These are phyloP conservation scores for Trifolium fragiferum DNA, from an alignment of 306 rosid species.

Conservation along the genomic window DNA sequence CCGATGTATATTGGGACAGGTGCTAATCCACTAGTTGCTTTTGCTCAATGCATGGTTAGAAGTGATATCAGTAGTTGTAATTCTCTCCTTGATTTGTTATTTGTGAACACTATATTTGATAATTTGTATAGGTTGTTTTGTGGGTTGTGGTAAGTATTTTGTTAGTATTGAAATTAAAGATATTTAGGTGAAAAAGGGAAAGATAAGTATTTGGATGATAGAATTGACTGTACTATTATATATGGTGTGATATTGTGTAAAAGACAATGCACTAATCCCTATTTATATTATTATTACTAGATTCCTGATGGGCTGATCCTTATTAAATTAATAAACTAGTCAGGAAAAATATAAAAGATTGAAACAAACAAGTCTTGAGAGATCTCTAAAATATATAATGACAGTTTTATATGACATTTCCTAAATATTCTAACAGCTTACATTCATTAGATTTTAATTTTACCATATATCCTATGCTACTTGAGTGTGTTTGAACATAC, in stretches of 20 bases:
- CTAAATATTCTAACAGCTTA: not conserved
- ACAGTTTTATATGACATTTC: not conserved
- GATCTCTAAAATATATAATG: not conserved
- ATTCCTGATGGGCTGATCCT: not conserved
- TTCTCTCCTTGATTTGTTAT: not conserved
- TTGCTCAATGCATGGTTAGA: not conserved
- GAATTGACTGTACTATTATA: not conserved
- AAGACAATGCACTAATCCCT: not conserved
- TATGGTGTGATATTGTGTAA: not conserved
- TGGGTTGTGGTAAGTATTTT: not conserved
- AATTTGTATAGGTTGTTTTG: slow-evolving; percentile 2
- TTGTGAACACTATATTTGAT: not conserved
- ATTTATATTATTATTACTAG: slow-evolving; percentile 4
- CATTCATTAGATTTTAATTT: slow-evolving; percentile 7
- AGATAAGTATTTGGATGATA: not conserved
- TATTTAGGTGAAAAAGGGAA: not conserved
- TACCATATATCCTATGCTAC: slow-evolving; percentile 1
- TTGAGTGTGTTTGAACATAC: slow-evolving; percentile 8
- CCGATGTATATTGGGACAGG: slow-evolving; percentile 12
- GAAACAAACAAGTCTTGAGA: slow-evolving; percentile 19
- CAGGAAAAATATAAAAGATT: slow-evolving; percentile 20
- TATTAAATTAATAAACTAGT: slow-evolving; percentile 10
- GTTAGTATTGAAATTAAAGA: not conserved
- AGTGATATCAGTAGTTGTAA: not conserved
- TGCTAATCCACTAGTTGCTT: slow-evolving; percentile 24